Evolutionary conservation across 345 rosid species (phyloP), one percentile per base, ranked within the genome.

Genomic region (Sisymbrium irio): DNA sequence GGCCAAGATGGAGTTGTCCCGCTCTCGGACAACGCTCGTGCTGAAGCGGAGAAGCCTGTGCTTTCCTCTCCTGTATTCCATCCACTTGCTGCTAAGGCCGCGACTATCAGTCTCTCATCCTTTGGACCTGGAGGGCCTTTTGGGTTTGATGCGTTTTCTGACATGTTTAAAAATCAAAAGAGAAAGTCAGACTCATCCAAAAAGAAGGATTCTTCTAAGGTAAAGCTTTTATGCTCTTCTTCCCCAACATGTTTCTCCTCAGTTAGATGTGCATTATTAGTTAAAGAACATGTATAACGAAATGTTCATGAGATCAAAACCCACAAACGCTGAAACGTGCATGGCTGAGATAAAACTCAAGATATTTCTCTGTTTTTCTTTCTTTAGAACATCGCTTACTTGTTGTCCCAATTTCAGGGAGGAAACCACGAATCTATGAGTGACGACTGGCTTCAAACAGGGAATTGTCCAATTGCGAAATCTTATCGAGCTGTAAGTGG

Each of bases 1-100:
- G 99, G 98, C 9, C 82, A 39, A 56, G 96, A 89, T 73, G 99
- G 99, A 76, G 97, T 94, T 47, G 97, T 94, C 78, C 99, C 99
- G 3, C 89, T 94, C 71, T 91, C 96, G 1, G 87, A 76, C 65
- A 82, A 79, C 65, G 62, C 87, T 22, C 64, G 18, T 35, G 10
- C 78, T 64, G 87, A 78, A 80, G 82, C 65, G 17, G 62, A 65
- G 25, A 87, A 82, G 55, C 69, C 69, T 1, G 65, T 56, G 61
- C 62, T 70, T 35, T 32, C 84, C 37, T 64, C 79, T 54, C 89
- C 90, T 32, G 78, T 66, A 62, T 94, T 89, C 72, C 81, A 94
- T 82, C 99, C 99, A 7, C 86, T 94, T 76, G 96, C 99, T 76
- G 97, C 97, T 60, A 89, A 80, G 84, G 97, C 97, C 12, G 99